Evolutionary conservation across 345 rosid species (phyloP), one percentile per base, ranked within the genome.

Genomic region (Microthlaspi erraticum): DNA sequence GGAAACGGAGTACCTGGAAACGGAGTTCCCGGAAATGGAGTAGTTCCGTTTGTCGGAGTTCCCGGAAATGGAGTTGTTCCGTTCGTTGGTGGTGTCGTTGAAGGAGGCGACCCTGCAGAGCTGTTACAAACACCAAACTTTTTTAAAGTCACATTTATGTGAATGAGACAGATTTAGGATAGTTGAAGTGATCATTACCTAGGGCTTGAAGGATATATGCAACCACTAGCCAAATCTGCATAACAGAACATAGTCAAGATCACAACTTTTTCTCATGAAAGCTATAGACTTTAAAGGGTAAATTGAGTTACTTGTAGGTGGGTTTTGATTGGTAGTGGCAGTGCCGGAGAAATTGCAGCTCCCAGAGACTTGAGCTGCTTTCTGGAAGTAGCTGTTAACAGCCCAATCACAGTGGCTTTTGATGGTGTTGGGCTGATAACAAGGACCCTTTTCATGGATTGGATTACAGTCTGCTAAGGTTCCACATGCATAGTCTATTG

Each of bases 401-500:
- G 81, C 78, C 74, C 70, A 78, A 56, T 78, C 81, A 73, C 81
- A 78, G 41, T 78, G 81, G 39, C 41, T 78, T 74, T 73, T 78
- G 19, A 73, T 31, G 42, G 89, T 95, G 84, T 92, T 90, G 8
- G 99, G 99, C 46, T 83, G 80, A 73, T 48, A 92, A 77, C 99
- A 95, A n/a, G 73, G 76, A 41, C 91, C 99, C 43, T 60, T 91
- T 44, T 85, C 93, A 23, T 76, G 51, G 60, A 87, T 89, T 8
- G 81, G 66, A 12, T 64, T 42, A 54, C 95, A 89, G 48, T 89
- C 95, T 50, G 88, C 95, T 41, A 90, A 90, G 50, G 88, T 83
- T 78, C 99, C 99, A 77, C 99, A 94, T 33, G 99, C 99, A 79
- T 89, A 94, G 78, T 94, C 99, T 45, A 94, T 42, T 18, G 85